Evolutionary conservation across 2,329 filamentous ascomycete genomes (phyloP).

Genomic region (Botryotinia narcissicola): DNA sequence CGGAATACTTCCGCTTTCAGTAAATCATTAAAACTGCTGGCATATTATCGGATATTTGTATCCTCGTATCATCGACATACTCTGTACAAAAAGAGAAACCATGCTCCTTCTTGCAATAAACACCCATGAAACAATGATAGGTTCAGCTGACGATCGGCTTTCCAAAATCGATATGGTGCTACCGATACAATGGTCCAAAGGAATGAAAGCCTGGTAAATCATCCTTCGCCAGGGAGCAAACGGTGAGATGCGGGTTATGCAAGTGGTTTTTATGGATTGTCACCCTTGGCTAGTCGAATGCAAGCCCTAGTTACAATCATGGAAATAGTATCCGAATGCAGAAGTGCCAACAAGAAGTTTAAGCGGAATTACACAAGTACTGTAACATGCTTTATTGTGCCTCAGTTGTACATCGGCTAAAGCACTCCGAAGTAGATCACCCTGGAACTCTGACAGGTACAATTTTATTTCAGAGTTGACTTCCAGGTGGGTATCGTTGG

Average conservation of each 20-base stretch:
- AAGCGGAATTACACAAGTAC: background rate
- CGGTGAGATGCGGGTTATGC: slow-evolving; percentile 3
- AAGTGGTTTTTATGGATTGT: background rate
- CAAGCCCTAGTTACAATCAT: background rate
- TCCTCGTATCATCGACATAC: background rate
- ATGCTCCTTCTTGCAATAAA: background rate
- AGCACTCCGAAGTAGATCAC: background rate
- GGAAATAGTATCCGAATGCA: background rate
- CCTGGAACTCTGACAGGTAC: slow-evolving; percentile 7
- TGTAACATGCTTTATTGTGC: background rate
- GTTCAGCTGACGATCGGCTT: background rate
- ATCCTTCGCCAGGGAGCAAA: background rate
- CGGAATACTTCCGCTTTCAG: background rate
- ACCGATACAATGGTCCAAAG: slow-evolving; percentile 9
- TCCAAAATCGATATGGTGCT: background rate
- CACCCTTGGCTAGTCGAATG: background rate
- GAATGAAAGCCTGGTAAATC: slow-evolving; percentile 2
- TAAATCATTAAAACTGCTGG: background rate
- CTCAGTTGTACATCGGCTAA: background rate
- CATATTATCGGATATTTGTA: background rate
- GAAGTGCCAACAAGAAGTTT: background rate
- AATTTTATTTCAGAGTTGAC: background rate
- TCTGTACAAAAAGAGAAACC: background rate
- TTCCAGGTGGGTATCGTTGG: slow-evolving; percentile 5
- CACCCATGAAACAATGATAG: background rate